phyloP scores from a whole-genome alignment of 1,284 basidiomycete species.

The Wallemia ichthyophaga region DNA sequence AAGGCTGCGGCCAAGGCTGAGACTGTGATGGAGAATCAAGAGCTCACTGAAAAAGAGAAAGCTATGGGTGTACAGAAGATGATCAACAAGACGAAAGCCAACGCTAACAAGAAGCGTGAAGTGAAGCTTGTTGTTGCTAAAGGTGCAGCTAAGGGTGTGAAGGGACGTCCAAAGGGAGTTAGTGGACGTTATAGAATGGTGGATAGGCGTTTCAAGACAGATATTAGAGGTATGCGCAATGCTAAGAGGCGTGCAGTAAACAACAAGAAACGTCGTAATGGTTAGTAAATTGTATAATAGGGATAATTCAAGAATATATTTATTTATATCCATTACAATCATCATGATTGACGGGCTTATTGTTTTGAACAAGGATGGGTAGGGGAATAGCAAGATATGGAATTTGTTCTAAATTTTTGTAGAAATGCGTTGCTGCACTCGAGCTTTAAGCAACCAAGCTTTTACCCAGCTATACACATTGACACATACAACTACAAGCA shows the following conservation, averaged over 20 bases:
- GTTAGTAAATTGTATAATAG: constrained; percentile 8
- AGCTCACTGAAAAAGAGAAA: constrained; percentile 81
- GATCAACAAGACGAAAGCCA: constrained; percentile 44
- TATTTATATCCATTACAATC: neutral
- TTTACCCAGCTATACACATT: neutral
- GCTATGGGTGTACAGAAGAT: constrained; percentile 75
- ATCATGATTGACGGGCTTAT: neutral
- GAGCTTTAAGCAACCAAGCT: neutral
- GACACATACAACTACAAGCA: neutral
- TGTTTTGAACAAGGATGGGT: neutral
- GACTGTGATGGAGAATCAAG: constrained; percentile 61
- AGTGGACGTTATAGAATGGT: constrained; percentile 85
- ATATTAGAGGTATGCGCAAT: constrained; percentile 6
- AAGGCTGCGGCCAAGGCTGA: constrained; percentile 93
- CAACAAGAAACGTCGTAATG: constrained; percentile 9
- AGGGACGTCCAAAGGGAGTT: constrained; percentile 82
- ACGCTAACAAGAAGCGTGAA: constrained; percentile 33
- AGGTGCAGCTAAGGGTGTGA: constrained; percentile 59
- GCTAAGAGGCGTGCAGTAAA: constrained; percentile 12
- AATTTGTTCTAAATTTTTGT: neutral
- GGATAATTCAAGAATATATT: neutral
- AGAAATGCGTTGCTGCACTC: neutral
- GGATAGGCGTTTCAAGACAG: constrained; percentile 20
- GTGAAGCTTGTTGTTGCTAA: constrained; percentile 74
- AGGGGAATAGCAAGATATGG: neutral